Base-by-base conservation (phyloP, 2,329 filamentous ascomycete genomes). In the Colletotrichum cordylinicola region DNA sequence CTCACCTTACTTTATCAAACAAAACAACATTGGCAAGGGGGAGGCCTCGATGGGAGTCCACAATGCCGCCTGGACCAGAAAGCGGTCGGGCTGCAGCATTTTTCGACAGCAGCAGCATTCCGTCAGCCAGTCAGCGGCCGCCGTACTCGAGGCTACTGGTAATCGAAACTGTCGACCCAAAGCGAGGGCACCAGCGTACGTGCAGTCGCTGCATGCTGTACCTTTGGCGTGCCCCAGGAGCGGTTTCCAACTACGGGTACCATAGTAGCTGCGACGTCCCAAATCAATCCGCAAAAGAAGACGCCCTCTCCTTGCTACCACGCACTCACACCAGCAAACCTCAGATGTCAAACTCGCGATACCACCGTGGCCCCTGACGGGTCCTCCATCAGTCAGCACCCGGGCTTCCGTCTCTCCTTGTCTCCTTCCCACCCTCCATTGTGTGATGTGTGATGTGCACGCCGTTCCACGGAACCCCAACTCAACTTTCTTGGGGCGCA, bases 401-500 rank as follows among this genome's bases (percentile, higher is more conserved):
- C 52, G 67, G 74, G 67, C 72, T 76, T 75, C 72, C 74, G 72
- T 76, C 74, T 76, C 67, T 70, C 71, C 74, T 66, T 35, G 48
- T 73, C 60, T 43, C 9, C 56, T 12, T 18, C 55, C 61, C 61
- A 13, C 58, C 55, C 21, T 71, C 60, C 72, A 64, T 66, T 71
- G 74, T 75, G 33, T 67, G 71, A 75, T 71, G 74, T 71, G 21
- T 67, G 71, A 76, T 76, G 72, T 70, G 66, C 67, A 75, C 52
- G 48, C 62, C 67, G 71, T 76, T 76, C 74, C 70, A 74, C 70
- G 74, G 74, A 74, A 39, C 72, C 65, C 74, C 70, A 69, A 76
- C 70, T 60, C 74, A 74, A 76, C 58, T 76, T 72, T 67, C 66
- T 67, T 71, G 74, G 52, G 74, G 74, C 74, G 74, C 71, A 76